Base-by-base conservation (phyloP, 257 asterid genomes). In the Osmanthus fragrans region DNA sequence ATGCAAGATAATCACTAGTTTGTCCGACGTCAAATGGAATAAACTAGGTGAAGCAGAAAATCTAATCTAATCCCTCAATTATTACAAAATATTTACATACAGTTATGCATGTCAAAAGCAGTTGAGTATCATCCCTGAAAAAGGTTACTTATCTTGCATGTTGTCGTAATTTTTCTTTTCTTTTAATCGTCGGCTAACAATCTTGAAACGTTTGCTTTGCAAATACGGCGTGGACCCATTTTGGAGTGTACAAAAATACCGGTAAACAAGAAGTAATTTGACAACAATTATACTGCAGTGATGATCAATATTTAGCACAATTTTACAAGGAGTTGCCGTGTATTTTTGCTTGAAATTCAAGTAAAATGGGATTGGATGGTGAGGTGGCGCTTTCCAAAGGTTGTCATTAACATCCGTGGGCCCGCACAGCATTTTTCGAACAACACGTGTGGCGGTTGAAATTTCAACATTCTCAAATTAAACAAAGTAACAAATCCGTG, bases 211-310 rank as follows among this genome's bases (percentile, higher is more conserved):
- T 77, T 85, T 83, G 89, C 89, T 89, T 86, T 58, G 76, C 64
- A 64, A 37, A 88, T 80, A 90, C 76, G 88, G 74, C 71, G 89
- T 90, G 85, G 89, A 86, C 45, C 91, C 90, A 79, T 56, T 79
- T 82, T 77, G 81, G 85, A 86, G 89, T 86, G 85, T 75, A 75
- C 29, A 80, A 76, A 80, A 79, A 81, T 78, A 70, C 76, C 68
- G 79, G 76, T 42, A 80, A 36, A 77, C 82, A 71, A 63, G 76
- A 73, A 80, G 76, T 82, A 80, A 81, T 82, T 76, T 67, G 85
- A 83, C 88, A 87, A 77, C 74, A 80, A 80, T 83, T 76, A 18
- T 63, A 27, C 34, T 23, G 68, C 33, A 19, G 12, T 10, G 4
- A n/a, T 13, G n/a, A 45, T 45, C 54, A 47, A 13, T 4, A 47